A percentile compares a stretch with the other conserved stretches of the same genome.
These are phyloP conservation scores for Aspergillus conjunctus DNA, from an alignment of 495 filamentous ascomycete genomes.

Conservation along the genomic window DNA sequence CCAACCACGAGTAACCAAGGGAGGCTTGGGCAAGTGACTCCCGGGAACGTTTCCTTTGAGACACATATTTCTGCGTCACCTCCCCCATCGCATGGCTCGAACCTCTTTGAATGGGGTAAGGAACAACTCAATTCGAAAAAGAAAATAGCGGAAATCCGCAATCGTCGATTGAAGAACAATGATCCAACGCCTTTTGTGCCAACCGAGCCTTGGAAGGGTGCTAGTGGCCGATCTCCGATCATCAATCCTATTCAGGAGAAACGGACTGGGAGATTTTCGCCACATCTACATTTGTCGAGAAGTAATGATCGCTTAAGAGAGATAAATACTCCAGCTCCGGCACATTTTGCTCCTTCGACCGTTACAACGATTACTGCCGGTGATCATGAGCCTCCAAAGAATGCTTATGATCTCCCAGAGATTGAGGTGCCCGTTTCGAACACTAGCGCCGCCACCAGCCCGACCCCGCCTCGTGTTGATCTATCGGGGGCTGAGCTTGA, in stretches of 20 bases:
- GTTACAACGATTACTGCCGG: constrained; percentile 47
- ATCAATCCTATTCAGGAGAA: constrained; percentile 36
- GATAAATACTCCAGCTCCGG: constrained; percentile 13
- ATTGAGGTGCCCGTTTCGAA: constrained; percentile 14
- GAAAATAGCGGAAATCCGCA: constrained; percentile 34
- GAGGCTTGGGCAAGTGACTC: constrained; percentile 24
- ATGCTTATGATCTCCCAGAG: constrained; percentile 14
- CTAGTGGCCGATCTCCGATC: constrained; percentile 50
- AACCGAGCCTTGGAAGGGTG: constrained; percentile 54
- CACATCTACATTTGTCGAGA: constrained; percentile 26
- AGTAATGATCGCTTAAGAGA: constrained; percentile 24
- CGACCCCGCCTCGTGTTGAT: constrained; percentile 31
- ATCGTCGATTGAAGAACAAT: constrained; percentile 32
- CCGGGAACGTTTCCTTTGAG: constrained; percentile 30
- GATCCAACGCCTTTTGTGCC: constrained; percentile 23
- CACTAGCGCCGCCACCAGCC: constrained; percentile 18
- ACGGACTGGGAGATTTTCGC: constrained; percentile 27
- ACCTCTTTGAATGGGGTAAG: constrained; percentile 35
- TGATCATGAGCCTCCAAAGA: constrained; percentile 16
- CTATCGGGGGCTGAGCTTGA: constrained; percentile 28
- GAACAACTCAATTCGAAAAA: constrained; percentile 38
- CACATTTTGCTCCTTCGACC: constrained; percentile 23
- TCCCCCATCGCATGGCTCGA: constrained; percentile 27
- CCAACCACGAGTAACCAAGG: constrained; percentile 43
- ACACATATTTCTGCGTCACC: constrained; percentile 24